Conservation (phyloP, 202 grass and related monocot species). For the Zizania palustris region DNA sequence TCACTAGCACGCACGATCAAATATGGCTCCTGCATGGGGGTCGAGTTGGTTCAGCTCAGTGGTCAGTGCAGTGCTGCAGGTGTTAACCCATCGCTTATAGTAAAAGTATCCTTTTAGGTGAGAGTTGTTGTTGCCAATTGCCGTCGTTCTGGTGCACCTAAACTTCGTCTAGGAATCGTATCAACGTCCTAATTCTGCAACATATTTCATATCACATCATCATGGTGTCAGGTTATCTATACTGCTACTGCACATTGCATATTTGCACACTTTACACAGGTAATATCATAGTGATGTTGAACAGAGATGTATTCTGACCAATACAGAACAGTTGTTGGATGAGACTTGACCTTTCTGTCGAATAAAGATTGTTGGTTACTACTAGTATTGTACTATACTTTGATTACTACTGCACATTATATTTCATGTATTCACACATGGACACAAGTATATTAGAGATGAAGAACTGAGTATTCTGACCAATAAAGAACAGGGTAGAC, state of each 20-base stretch:
- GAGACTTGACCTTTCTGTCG: no score
- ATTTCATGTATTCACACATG: no score
- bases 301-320: no score
- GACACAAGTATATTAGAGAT: no score
- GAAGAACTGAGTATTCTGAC: constrained; percentile 2
- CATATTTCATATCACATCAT: no score
- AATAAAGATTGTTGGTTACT: no score
- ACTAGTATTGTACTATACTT: no score
- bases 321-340: no score
- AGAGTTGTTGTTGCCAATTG: constrained; percentile 55
- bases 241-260: background rate
- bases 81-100: constrained; percentile 42
- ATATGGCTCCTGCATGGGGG: constrained; percentile 19
- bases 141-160: constrained; percentile 47
- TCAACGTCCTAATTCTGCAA: background rate
- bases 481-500: background rate
- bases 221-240: background rate
- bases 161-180: constrained; percentile 21
- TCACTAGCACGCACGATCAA: constrained; percentile 21
- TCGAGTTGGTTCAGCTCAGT: constrained; percentile 23
- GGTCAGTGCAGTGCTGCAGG: constrained; percentile 30
- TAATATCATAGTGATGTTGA: no score
- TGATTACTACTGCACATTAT: no score
- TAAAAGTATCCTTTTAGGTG: constrained; percentile 61
- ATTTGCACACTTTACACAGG: background rate